Base-by-base conservation (phyloP, 305 asterid species). In the Caryopteris hybrid region DNA sequence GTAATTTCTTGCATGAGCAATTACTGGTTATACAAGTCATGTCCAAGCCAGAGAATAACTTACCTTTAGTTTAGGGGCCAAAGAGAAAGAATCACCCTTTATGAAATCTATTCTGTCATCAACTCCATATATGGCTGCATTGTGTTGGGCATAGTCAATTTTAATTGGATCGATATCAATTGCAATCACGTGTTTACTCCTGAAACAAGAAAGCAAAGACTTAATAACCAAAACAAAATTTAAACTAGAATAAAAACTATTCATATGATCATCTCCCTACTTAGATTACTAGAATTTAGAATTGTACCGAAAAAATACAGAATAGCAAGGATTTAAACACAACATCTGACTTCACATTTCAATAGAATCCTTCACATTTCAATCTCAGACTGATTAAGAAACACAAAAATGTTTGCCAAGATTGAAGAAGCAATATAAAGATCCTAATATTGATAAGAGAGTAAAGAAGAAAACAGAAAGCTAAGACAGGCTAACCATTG, bases 161-260 rank as follows among this genome's bases (percentile, higher is more conserved):
- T 84, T 93, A 43, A 72, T 81, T 39, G 97, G 92, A 80, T 93
- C 96, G 10, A 93, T 84, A 69, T 93, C 99, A 33, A 93, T 81
- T 31, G 97, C 99, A 52, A 88, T 82, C 56, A 93, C 97, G 78
- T 91, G 92, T 61, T 71, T 76, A 66, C 95, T 72, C 92, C 99
- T 93, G 86, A 58, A 79, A 52, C 22, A 58, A 39, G 13, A 39
- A 69, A 54, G 45, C 27, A 18, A 16, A 56, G 52, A 55, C 21
- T 48, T 43, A 8, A 72, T 52, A 72, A 8, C 45, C 22, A 18
- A 33, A 46, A 38, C n/a, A 25, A 17, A 16, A 17, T 18, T 5
- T 53, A 55, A 12, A 45, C 14, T 10, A 18, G 39, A 36, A 16
- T 33, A 50, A 1, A 47, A 69, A 27, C 45, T 17, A 66, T 42